These are phyloP conservation scores for Fusarium beomiforme DNA, from an alignment of 2,329 filamentous ascomycete genomes.

Conservation along the genomic window DNA sequence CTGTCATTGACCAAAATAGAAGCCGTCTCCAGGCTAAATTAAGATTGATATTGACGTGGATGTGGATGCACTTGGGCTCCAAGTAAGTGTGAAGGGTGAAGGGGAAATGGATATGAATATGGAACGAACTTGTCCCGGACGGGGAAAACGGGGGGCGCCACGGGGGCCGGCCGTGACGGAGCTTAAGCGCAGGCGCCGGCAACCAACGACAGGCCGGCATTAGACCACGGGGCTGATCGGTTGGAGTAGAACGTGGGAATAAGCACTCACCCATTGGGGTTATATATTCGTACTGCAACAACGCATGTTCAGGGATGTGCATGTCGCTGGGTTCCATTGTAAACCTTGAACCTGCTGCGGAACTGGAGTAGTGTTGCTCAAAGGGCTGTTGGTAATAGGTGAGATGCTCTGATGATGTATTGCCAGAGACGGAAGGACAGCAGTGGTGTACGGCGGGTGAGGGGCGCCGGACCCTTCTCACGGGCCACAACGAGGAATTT, in stretches of 20 bases:
- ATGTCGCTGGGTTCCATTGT: slow-evolving; percentile 54
- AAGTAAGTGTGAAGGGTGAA: slow-evolving; percentile 7
- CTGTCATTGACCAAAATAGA: slow-evolving; percentile 4
- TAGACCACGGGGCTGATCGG: slow-evolving; percentile 61
- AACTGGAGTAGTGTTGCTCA: slow-evolving; percentile 34
- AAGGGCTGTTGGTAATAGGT: slow-evolving; percentile 16
- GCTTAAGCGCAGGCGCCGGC: slow-evolving; percentile 39
- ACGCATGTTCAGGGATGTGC: slow-evolving; percentile 59
- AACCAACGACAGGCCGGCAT: slow-evolving; percentile 58
- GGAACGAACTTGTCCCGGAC: slow-evolving; percentile 39
- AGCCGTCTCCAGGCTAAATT: slow-evolving; percentile 34
- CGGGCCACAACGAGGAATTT: slow-evolving; percentile 13
- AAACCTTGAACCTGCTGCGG: slow-evolving; percentile 21
- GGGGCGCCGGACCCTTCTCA: slow-evolving; percentile 23
- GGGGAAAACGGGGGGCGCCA: slow-evolving; percentile 39
- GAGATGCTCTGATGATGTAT: slow-evolving; percentile 26
- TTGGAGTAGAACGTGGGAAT: slow-evolving; percentile 45
- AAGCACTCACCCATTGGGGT: slow-evolving; percentile 65
- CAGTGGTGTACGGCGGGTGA: slow-evolving; percentile 21
- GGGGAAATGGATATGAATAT: slow-evolving; percentile 11
- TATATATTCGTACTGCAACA: slow-evolving; percentile 57
- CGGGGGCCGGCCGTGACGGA: slow-evolving; percentile 41
- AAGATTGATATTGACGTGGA: slow-evolving; percentile 19
- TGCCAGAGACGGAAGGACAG: slow-evolving; percentile 24
- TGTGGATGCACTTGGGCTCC: slow-evolving; percentile 14